Conservation (phyloP, 225 moss, liverwort and hornwort genomes). For the Physcomitrium patens region DNA sequence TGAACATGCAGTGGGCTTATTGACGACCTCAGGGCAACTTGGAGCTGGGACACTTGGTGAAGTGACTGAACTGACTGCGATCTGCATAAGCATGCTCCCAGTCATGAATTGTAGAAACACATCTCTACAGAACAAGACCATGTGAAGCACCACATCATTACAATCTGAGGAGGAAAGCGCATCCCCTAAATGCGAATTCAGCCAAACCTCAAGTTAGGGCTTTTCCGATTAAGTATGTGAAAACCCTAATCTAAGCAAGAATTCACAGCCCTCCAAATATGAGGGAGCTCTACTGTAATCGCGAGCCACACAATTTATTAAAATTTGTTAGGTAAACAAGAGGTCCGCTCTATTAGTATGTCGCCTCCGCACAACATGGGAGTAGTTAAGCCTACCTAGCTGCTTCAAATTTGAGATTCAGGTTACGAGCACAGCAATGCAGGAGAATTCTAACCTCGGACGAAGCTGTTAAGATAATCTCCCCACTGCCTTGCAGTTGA, state of each 20-base stretch:
- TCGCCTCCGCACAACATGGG: neutral
- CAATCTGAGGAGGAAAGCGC: neutral
- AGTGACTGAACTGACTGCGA: constrained; percentile 18
- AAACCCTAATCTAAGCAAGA: neutral
- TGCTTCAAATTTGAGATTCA: neutral
- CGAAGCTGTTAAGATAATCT: constrained; percentile 19
- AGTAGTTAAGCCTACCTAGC: neutral
- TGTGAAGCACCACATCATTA: neutral
- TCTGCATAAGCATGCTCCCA: constrained; percentile 24
- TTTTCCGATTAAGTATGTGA: neutral
- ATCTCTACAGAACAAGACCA: no score
- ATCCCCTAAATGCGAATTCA: neutral
- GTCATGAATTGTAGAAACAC: neutral
- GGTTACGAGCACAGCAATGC: neutral
- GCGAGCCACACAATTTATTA: no score
- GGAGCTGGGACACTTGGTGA: constrained; percentile 16
- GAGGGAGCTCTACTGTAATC: no score
- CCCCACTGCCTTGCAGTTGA: constrained; percentile 27
- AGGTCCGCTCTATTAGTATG: constrained; percentile 2
- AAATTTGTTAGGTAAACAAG: neutral
- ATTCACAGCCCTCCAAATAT: no score
- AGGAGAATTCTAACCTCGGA: constrained; percentile 24
- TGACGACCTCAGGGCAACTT: constrained; percentile 23
- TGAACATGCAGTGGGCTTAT: constrained; percentile 28
- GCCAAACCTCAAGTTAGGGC: neutral